Evolutionary conservation across 805 yeast genomes (phyloP), one percentile per base, ranked within the genome.

Genomic region (Suhomyces xylopsoci): DNA sequence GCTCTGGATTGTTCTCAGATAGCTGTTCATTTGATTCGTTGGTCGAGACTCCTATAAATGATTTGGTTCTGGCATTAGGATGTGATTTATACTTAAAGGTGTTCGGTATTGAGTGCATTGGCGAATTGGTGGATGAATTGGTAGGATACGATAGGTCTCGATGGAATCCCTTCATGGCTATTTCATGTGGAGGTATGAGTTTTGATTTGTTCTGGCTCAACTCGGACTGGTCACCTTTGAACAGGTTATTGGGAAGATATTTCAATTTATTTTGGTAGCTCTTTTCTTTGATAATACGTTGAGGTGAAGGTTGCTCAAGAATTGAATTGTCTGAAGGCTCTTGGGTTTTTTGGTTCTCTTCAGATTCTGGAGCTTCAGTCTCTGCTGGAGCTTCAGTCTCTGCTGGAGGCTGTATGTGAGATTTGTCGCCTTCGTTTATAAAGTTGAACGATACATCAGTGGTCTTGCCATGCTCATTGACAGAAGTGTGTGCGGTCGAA

Each of bases 71-170:
- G 20, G 80, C 80, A 53, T 74, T 75, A 5, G 79, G 79, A 55
- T 73, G 76, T n/a, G 75, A 68, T 56, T 74, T 75, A 52, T 74
- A 69, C 53, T 73, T 70, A 65, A 75, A 75, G 1, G 80, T 75
- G 52, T 75, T 75, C 20, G 80, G 79, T 19, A 72, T 71, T 1
- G 78, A 72, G 5, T 55, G 56, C 1, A 63, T 45, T 3, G 60
- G 63, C 24, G 61, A 57, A 26, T 17, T 22, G 58, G 51, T 25
- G 7, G 30, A 7, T 46, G 49, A 48, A 8, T 36, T 24, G 12
- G 25, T 40, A 20, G 57, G 59, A 30, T 57, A 56, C n/a, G 50
- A 38, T 17, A 38, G 22, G 24, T 38, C 42, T 17, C 17, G 42
- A 2, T 19, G 12, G 8, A 12, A 9, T 7, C n/a, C 20, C 7